Evolutionary conservation across 177 flowering plant species (phyloP).

Genomic region (Vitis hybrid): DNA sequence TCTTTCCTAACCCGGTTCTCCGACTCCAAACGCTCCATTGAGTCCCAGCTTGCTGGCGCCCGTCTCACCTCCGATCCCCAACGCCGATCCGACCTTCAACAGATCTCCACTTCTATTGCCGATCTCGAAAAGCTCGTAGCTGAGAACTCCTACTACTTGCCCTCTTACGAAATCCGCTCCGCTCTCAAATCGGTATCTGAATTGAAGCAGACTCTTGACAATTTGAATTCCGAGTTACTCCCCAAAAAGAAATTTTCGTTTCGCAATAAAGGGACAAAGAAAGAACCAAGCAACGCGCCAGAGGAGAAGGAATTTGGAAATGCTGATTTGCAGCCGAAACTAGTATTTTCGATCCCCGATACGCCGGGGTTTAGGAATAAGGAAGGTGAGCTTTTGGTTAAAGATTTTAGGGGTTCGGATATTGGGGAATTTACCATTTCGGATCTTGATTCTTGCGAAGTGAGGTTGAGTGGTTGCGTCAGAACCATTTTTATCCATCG

Average conservation of each 20-base stretch:
- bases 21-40: constrained; percentile 49
- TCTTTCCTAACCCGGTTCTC: constrained; percentile 62
- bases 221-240: constrained; percentile 35
- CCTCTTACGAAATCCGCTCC: constrained; percentile 84
- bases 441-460: constrained; percentile 65
- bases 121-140: constrained; percentile 77
- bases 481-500: constrained; percentile 64
- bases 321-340: constrained; percentile 10
- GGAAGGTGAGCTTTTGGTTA: constrained; percentile 43
- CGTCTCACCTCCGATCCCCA: constrained; percentile 7
- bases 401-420: constrained; percentile 39
- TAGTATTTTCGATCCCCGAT: constrained; percentile 25
- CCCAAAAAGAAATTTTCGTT: constrained; percentile 87
- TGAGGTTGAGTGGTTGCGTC: constrained; percentile 55
- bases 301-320: constrained; percentile 12
- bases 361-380: constrained; percentile 62
- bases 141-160: constrained; percentile 77
- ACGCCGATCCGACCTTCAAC: constrained; percentile 31
- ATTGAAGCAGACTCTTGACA: constrained; percentile 54
- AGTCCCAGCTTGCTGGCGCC: constrained; percentile 37
- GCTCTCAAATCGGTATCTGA: constrained; percentile 61
- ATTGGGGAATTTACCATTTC: constrained; percentile 71
- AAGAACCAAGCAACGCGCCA: constrained; percentile 9
- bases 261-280: constrained; percentile 49
- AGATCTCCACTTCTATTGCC: constrained; percentile 42